These are phyloP conservation scores for Punctularia strigosozonata DNA, from an alignment of 768 basidiomycete species.

Conservation along the genomic window DNA sequence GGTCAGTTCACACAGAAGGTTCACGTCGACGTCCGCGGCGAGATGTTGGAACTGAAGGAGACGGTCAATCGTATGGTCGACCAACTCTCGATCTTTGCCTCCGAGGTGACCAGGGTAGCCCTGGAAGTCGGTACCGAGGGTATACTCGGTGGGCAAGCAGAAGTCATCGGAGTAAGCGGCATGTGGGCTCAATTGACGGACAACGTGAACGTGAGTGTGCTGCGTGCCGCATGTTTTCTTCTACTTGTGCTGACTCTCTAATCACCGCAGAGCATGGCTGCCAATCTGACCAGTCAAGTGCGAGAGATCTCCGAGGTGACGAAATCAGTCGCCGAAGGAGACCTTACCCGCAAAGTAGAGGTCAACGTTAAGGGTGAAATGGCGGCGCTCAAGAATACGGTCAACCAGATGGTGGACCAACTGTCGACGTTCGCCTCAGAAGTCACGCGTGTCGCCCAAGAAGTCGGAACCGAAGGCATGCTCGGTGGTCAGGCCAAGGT, in stretches of 20 bases:
- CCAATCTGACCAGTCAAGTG: slow-evolving; percentile 76
- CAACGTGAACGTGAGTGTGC: not conserved
- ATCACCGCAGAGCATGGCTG: slow-evolving; percentile 65
- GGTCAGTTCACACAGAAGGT: slow-evolving; percentile 80
- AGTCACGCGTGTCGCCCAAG: slow-evolving; percentile 85
- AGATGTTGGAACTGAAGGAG: slow-evolving; percentile 80
- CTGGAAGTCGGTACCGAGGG: slow-evolving; percentile 90
- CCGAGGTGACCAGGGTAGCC: slow-evolving; percentile 80
- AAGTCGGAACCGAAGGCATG: slow-evolving; percentile 88
- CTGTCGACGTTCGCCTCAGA: slow-evolving; percentile 65
- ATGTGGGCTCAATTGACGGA: too few relatives aligned
- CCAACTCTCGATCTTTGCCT: slow-evolving; percentile 60
- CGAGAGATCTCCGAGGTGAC: slow-evolving; percentile 86
- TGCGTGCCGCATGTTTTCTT: not conserved
- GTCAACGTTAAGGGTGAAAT: slow-evolving; percentile 95
- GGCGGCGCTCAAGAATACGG: slow-evolving; percentile 71
- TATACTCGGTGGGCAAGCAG: too few relatives aligned
- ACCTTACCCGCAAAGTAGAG: slow-evolving; percentile 73
- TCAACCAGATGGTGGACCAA: slow-evolving; percentile 70
- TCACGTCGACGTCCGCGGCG: slow-evolving; percentile 87
- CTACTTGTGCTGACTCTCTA: not conserved
- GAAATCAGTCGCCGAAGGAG: slow-evolving; percentile 70
- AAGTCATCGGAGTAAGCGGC: too few relatives aligned
- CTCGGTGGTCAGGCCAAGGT: too few relatives aligned
- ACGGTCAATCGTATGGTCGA: slow-evolving; percentile 74